Evolutionary conservation across 345 rosid species (phyloP), one percentile per base, ranked within the genome.

Genomic region (Citrus medica): DNA sequence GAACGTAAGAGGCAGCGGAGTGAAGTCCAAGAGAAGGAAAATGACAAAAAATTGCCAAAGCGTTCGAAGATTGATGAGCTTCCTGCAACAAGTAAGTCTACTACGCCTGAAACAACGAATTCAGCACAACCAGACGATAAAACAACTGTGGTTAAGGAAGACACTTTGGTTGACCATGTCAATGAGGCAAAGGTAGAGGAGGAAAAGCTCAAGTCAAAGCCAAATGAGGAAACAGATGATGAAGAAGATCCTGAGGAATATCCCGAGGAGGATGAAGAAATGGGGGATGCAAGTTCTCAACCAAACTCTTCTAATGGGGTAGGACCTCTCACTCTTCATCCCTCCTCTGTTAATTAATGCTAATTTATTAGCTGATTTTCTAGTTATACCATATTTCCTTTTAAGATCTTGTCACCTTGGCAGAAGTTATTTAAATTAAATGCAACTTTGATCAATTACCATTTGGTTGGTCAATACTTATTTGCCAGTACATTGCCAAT

Each of bases 191-290:
- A 73, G 72, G 60, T 66, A 77, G 88, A 81, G 19, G 87, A 84
- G 71, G 80, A 85, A 24, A 86, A 84, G 73, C 79, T 84, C 78
- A 87, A 88, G 82, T 78, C 78, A 10, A 83, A 77, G 65, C 60
- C 53, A 78, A 88, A 81, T 25, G 87, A 84, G 69, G 88, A 73
- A 59, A 74, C 71, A 14, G 88, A 85, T 6, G 79, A 74, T 42
- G 92, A 87, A 30, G 92, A 90, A 82, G 95, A 93, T 84, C 94
- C 92, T 0, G 97, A 92, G 76, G 97, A 90, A 55, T 91, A 89
- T 79, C 89, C 91, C 1, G 93, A 86, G 32, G 90, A 88, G 73
- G 73, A 69, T 71, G 92, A 90, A 76, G 92, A 87, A 80, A 78
- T 79, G 84, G 94, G 87, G 42, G 90, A 84, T 78, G 86, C 73